These are phyloP conservation scores for Scytalidium sp. DNA, from an alignment of 2,329 filamentous ascomycete genomes.

Conservation along the genomic window DNA sequence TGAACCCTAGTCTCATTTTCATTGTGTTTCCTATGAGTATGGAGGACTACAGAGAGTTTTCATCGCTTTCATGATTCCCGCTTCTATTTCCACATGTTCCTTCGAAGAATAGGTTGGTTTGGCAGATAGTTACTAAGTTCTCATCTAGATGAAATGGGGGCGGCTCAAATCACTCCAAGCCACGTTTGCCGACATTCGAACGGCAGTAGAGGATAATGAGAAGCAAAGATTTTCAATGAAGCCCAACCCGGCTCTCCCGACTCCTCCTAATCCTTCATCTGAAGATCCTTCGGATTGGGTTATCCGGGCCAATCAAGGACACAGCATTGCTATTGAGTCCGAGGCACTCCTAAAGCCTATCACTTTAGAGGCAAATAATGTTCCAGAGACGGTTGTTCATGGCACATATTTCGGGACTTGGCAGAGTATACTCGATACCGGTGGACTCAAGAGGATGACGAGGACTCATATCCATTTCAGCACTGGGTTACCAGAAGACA, in stretches of 20 bases:
- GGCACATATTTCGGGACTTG: constrained; percentile 86
- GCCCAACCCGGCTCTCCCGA: constrained; percentile 36
- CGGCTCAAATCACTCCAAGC: constrained; percentile 64
- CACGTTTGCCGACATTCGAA: constrained; percentile 71
- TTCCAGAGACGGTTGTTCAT: constrained; percentile 73
- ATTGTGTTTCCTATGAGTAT: not conserved
- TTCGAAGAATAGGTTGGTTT: constrained; percentile 57
- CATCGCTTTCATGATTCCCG: too few relatives aligned
- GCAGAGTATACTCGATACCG: constrained; percentile 68
- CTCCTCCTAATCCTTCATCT: constrained; percentile 20
- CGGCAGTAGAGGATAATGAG: constrained; percentile 70
- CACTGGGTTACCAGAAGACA: constrained; percentile 57
- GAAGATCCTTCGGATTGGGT: constrained; percentile 66
- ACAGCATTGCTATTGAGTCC: constrained; percentile 76
- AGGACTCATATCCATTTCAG: constrained; percentile 91
- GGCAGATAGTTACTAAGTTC: too few relatives aligned
- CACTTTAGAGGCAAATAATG: constrained; percentile 50
- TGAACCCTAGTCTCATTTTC: not conserved
- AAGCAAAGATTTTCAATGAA: constrained; percentile 90
- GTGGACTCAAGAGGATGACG: constrained; percentile 77
- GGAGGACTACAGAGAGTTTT: not conserved
- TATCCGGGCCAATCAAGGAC: constrained; percentile 94
- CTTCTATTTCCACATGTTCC: too few relatives aligned
- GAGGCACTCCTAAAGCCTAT: constrained; percentile 69
- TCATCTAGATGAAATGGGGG: constrained; percentile 29